Conservation (phyloP, 1,139 yeast genomes). For the Pneumocystis oryctolagi region DNA sequence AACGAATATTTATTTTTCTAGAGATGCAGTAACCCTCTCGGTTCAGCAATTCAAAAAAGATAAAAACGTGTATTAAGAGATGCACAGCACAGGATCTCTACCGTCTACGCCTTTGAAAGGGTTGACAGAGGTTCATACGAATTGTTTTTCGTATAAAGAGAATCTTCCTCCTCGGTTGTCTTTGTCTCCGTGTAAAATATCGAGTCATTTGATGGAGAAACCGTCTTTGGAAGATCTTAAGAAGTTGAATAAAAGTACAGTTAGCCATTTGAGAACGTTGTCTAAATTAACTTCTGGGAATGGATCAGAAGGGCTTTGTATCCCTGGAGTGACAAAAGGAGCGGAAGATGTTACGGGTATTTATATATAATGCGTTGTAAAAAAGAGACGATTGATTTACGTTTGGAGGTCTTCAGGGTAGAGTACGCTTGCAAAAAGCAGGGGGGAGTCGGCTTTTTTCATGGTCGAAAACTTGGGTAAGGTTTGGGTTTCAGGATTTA, state of each 20-base stretch:
- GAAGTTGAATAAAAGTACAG: conserved; percentile 12
- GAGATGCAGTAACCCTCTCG: background rate
- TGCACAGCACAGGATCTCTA: background rate
- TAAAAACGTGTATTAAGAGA: background rate
- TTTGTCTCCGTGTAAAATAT: background rate
- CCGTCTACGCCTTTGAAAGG: background rate
- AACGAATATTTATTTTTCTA: background rate
- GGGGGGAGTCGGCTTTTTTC: conserved; percentile 4
- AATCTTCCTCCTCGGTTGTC: background rate
- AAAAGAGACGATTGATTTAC: background rate
- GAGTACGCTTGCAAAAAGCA: conserved; percentile 15
- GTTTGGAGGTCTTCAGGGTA: background rate
- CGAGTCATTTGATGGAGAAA: background rate
- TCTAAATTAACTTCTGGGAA: conserved; percentile 4
- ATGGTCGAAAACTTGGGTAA: conserved; percentile 16
- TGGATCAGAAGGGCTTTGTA: conserved; percentile 17
- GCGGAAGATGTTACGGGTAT: conserved; percentile 26
- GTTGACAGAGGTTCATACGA: background rate
- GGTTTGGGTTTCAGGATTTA: conserved; percentile 16
- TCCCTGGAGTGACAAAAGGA: conserved; percentile 23
- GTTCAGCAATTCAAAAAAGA: background rate
- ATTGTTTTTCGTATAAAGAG: background rate
- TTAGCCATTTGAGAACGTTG: conserved; percentile 12
- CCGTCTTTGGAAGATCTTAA: conserved; percentile 3
- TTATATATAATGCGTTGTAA: background rate